Base-by-base conservation (phyloP, 805 yeast genomes). In the Candida verbasci region DNA sequence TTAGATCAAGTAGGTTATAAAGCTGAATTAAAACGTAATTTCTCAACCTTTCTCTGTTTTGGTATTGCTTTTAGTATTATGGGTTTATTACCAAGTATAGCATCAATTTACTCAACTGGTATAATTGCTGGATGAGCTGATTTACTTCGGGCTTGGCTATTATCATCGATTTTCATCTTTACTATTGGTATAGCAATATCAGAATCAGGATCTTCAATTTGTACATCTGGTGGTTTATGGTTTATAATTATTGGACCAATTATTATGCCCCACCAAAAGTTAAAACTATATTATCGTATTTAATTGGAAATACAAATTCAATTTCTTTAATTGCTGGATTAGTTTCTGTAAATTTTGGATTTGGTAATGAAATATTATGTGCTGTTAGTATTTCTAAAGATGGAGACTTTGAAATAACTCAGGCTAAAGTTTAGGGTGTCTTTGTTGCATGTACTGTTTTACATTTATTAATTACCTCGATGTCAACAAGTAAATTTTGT, bases 171-270 rank as follows among this genome's bases (percentile, higher is more conserved):
- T 6, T 47, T 56, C 25, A 50, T 58, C 9, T 46, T 57, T 31
- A 45, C 48, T 12, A 53, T 57, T 28, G 64, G 61, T 4, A 37
- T 55, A 3, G 48, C 56, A 24, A 55, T 58, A 61, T 40, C 58
- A 3, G 54, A 48, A 31, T 42, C 47, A 29, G 62, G 60, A 1
- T 47, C 54, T 14, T 42, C 52, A 20, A 46, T 44, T 35, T 60
- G 62, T 12, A 57, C 64, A 4, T 46, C 55, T n/a, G 64, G 64
- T 14, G 62, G 62, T 8, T 43, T 58, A 10, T 58, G n/a, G n/a
- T n/a, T n/a, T n/a, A n/a, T n/a, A n/a, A 54, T 45, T 58, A 58
- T 45, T 57, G 52, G 76, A 66, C 60, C 3, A 56, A 53, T 36
- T 58, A 42, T 45, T 58, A 57, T 34, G 55, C 60, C 3, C 62